phyloP scores from a whole-genome alignment of 2,329 filamentous ascomycete species.

The Fusarium concolor region DNA sequence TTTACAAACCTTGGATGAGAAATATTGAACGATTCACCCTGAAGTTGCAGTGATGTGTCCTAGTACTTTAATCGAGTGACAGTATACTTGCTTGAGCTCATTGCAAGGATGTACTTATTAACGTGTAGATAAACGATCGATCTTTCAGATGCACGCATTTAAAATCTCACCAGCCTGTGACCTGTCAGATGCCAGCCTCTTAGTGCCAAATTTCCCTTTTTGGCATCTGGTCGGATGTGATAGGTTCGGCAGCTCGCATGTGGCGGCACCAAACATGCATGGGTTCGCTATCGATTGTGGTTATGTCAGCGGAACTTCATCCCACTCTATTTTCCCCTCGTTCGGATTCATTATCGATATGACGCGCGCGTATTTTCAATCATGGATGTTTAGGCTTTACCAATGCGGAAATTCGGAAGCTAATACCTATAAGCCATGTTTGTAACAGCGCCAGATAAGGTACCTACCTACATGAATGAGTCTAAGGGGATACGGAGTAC shows the following conservation, averaged over 20 bases:
- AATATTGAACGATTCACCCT: neutral
- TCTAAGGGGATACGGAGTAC: neutral
- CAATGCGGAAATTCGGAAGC: neutral
- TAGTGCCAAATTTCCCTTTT: slow-evolving; percentile 19
- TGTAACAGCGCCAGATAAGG: neutral
- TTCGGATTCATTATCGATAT: slow-evolving; percentile 2
- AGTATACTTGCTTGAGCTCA: neutral
- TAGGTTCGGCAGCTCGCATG: slow-evolving; percentile 14
- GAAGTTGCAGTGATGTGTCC: neutral
- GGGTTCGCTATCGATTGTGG: neutral
- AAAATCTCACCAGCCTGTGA: neutral
- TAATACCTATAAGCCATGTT: neutral
- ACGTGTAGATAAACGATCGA: neutral
- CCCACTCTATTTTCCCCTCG: no score
- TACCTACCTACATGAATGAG: neutral
- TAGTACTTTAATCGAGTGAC: neutral
- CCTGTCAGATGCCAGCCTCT: neutral
- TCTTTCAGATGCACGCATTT: neutral
- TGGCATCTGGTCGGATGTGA: slow-evolving; percentile 18
- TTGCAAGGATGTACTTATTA: neutral
- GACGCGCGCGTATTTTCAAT: slow-evolving; percentile 30
- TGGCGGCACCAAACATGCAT: slow-evolving; percentile 3
- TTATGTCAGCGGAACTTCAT: slow-evolving; percentile 10
- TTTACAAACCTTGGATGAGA: slow-evolving; percentile 14
- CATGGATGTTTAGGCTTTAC: neutral